These are phyloP conservation scores for Saturnispora silvae DNA, from an alignment of 805 yeast genomes.

Conservation along the genomic window DNA sequence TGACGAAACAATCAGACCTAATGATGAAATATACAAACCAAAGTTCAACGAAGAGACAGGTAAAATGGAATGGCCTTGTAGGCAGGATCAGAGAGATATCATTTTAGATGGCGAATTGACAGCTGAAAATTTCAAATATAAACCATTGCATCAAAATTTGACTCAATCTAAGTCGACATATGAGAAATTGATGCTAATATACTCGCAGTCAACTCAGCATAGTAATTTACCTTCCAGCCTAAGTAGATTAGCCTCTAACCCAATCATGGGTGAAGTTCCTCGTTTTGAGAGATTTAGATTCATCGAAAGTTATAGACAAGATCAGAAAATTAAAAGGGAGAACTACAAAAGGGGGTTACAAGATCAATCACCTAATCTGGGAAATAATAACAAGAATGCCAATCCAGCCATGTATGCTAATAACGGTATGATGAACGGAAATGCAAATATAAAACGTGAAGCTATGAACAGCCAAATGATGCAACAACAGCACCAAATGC, in stretches of 20 bases:
- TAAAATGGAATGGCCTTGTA: conserved; percentile 27
- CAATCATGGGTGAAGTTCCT: conserved; percentile 9
- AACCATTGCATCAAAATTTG: conserved; percentile 50
- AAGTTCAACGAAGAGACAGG: conserved; percentile 25
- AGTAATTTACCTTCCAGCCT: conserved; percentile 23
- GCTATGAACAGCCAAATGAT: conserved; percentile 22
- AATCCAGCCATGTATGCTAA: neutral
- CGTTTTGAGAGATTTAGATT: conserved; percentile 72
- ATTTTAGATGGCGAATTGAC: conserved; percentile 23
- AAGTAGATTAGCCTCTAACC: conserved; percentile 22
- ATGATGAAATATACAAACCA: conserved; percentile 31
- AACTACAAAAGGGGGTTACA: conserved; percentile 6
- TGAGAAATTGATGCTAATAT: conserved; percentile 78
- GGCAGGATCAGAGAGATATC: conserved; percentile 32
- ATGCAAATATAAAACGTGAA: conserved; percentile 1
- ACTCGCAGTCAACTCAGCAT: conserved; percentile 39
- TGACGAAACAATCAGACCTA: conserved; percentile 38
- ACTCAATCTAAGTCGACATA: conserved; percentile 75
- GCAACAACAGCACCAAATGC: conserved; percentile 1
- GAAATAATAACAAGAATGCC: neutral
- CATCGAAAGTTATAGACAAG: conserved; percentile 66
- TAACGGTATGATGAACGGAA: neutral
- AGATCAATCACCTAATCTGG: neutral
- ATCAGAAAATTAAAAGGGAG: conserved; percentile 8
- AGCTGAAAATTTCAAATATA: conserved; percentile 20